Evolutionary conservation across 495 filamentous ascomycete species (phyloP), one percentile per base, ranked within the genome.

Genomic region (Echria macrotheca): DNA sequence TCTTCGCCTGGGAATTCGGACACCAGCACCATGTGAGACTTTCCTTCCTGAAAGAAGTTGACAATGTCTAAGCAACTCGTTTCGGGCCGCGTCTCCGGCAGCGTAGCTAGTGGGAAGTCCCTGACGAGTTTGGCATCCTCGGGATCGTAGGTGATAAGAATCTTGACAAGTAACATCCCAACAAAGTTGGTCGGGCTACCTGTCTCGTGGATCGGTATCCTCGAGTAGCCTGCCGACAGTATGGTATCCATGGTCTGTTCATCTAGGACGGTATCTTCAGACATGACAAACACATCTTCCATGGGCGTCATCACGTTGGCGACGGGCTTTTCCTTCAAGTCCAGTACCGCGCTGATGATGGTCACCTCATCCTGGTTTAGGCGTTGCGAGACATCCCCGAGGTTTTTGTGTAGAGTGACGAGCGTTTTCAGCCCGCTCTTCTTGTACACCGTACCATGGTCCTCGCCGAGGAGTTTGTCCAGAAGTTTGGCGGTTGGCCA

Each of bases 41-140:
- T 97, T 44, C 93, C 93, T 69, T 98, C 91, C 64, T 98, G 93
- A 71, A 98, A 98, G 69, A 95, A 98, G 70, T 98, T 98, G 64
- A 98, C 85, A 54, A 97, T 98, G 62, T 98, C 93, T 33, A 98
- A 70, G 63, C 93, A 98, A 65, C 89, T 95, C 0, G 93, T 97
- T 56, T 96, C 88, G 1, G 94, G 87, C 7, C 87, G 79, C 2
- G 93, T 98, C 66, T 98, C 93, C 2, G 94, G 94, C 0, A 98
- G 75, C 0, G 93, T 96, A 24, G 94, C 93, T 47, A 98, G 70
- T 2, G 89, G 81, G 66, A 98, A 97, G 43, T 96, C 89, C 26
- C 82, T 76, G 15, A 98, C 93, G 4, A 76, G 75, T 56, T 82
- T 87, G 55, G 76, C 78, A 59, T 98, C 93, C 65, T 98, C 93